Evolutionary conservation across 179 eudicot species (phyloP), one percentile per base, ranked within the genome.

Genomic region (Drosera spatulata): DNA sequence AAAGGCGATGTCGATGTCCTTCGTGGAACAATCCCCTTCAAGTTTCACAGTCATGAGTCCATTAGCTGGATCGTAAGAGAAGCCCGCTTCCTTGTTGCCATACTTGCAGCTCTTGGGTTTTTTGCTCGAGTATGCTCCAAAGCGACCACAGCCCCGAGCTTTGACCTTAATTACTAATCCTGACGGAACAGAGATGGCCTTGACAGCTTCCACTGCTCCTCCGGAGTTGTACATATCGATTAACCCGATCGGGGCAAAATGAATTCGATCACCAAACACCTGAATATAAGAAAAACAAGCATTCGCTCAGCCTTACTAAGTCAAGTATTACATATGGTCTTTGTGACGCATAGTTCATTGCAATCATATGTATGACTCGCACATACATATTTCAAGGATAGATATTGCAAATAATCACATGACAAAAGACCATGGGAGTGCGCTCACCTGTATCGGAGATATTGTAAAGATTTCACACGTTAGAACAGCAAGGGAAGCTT

Each of bases 181-280:
- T 3, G 43, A 70, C 51, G 64, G 50, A 33, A 55, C 66, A 6
- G 10, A 6, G 1, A 6, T 49, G 37, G 53, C 50, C 15, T 58
- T 69, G 50, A 80, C 52, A 14, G 71, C 66, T 56, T 84, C 80
- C 0, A 75, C 58, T n/a, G 95, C 87, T 52, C 90, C 95, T 46
- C 95, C 90, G 33, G 84, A 79, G 65, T 84, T 84, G 64, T 75
- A 81, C 87, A 86, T 82, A 66, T 82, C 82, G n/a, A 86, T 66
- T 58, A 84, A 64, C 57, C 95, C 95, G 39, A 84, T 60, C 3
- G 95, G 85, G 64, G 91, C 90, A 39, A 86, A 74, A 22, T 75
- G 71, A 42, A 79, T 56, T 0, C 44, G 41, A 37, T 79, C 63
- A n/a, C 62, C 70, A 43, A 73, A 74, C 13, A 75, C 80, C 91